phyloP scores from a whole-genome alignment of 2,329 filamentous ascomycete genomes.

The Fusarium fujikuroi region DNA sequence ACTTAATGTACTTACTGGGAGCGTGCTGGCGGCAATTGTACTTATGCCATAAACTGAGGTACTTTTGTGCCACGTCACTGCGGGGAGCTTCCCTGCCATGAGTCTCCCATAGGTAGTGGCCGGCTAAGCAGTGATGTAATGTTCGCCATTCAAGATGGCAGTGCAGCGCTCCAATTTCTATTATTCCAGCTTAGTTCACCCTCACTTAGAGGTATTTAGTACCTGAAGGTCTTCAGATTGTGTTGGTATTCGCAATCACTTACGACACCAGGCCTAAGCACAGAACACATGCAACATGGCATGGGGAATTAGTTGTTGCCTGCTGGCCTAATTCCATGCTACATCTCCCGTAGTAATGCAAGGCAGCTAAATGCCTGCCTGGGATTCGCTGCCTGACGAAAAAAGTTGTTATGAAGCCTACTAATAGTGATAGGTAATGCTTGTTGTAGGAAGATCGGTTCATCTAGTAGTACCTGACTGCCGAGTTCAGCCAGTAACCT shows the following conservation, averaged over 20 bases:
- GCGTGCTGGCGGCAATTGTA: not conserved
- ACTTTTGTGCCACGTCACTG: slow-evolving; percentile 24
- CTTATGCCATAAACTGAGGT: not conserved
- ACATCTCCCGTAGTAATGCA: not conserved
- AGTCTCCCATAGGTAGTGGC: not conserved
- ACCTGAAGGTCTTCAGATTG: not conserved
- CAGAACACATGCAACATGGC: not conserved
- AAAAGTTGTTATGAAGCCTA: not conserved
- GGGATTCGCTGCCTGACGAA: slow-evolving; percentile 5
- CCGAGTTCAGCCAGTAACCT: not conserved
- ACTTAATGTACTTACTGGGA: not conserved
- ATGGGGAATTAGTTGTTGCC: not conserved
- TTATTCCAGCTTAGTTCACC: not conserved
- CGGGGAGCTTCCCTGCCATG: slow-evolving; percentile 32
- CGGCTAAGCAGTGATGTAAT: slow-evolving; percentile 35
- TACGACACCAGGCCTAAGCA: slow-evolving; percentile 16
- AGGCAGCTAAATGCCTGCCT: not conserved
- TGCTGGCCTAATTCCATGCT: not conserved
- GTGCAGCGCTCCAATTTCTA: slow-evolving; percentile 17
- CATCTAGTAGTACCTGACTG: not conserved
- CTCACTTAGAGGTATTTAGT: not conserved
- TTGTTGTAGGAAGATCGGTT: not conserved
- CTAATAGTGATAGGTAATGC: not conserved
- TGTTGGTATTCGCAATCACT: slow-evolving; percentile 5
- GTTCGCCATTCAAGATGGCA: slow-evolving; percentile 25